Evolutionary conservation across 2,329 filamentous ascomycete species (phyloP).

Genomic region (Purpureocillium lavendulum): DNA sequence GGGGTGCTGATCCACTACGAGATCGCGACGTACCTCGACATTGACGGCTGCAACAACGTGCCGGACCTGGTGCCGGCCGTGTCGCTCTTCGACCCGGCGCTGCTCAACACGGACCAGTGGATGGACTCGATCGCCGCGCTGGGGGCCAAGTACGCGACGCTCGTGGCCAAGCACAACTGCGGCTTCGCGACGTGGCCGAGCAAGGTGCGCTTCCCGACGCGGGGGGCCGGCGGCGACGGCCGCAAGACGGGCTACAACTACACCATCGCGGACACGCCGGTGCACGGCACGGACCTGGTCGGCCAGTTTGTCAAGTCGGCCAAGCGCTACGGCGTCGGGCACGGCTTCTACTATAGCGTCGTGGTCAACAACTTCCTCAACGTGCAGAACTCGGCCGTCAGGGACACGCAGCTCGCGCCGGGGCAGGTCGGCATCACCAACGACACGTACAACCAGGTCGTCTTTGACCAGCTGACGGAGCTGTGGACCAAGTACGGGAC

Average conservation of each 20-base stretch:
- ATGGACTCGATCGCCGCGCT: slow-evolving; percentile 16
- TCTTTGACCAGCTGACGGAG: slow-evolving; percentile 14
- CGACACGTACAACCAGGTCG: slow-evolving; percentile 14
- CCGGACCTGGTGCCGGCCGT: slow-evolving; percentile 13
- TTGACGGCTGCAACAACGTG: slow-evolving; percentile 17
- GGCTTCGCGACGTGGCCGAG: slow-evolving; percentile 20
- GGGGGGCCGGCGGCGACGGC: background rate
- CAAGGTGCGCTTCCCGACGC: slow-evolving; percentile 14
- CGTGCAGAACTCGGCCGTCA: slow-evolving; percentile 12
- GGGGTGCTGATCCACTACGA: slow-evolving; percentile 17
- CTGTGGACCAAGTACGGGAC: slow-evolving; percentile 14
- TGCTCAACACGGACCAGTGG: slow-evolving; percentile 18
- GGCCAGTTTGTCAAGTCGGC: slow-evolving; percentile 15
- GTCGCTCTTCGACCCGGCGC: slow-evolving; percentile 11
- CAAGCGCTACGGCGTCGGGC: slow-evolving; percentile 14
- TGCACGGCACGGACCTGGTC: slow-evolving; percentile 14
- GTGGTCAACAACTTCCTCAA: slow-evolving; percentile 21
- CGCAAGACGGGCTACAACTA: slow-evolving; percentile 16
- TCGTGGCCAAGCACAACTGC: slow-evolving; percentile 22
- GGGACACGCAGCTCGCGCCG: slow-evolving; percentile 6
- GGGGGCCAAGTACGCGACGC: slow-evolving; percentile 18
- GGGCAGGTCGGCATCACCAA: slow-evolving; percentile 14
- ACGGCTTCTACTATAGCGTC: slow-evolving; percentile 21
- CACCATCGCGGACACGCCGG: slow-evolving; percentile 16
- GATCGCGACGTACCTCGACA: slow-evolving; percentile 14